Evolutionary conservation across 2,329 filamentous ascomycete species (phyloP).

Genomic region (Colletotrichum euphorbiae): DNA sequence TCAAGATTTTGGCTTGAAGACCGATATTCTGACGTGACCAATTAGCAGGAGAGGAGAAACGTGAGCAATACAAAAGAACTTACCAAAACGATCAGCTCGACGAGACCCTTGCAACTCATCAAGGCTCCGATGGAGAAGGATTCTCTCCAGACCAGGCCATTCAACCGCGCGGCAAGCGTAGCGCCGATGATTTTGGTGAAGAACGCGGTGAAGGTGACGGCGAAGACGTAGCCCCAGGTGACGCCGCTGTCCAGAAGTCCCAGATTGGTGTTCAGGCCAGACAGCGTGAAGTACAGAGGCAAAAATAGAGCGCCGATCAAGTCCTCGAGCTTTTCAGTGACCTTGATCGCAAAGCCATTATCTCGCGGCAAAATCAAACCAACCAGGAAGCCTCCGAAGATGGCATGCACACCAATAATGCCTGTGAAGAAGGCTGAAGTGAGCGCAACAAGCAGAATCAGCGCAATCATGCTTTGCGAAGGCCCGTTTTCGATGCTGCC

Average conservation of each 20-base stretch:
- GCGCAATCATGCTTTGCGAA: constrained; percentile 82
- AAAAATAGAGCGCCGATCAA: constrained; percentile 85
- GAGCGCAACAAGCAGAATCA: constrained; percentile 84
- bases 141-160: constrained; percentile 89
- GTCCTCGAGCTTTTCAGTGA: constrained; percentile 96
- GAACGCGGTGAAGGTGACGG: constrained; percentile 84
- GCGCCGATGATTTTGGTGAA: constrained; percentile 87
- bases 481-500: constrained; percentile 89
- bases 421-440: constrained; percentile 87
- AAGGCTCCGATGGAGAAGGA: constrained; percentile 87
- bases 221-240: constrained; percentile 91
- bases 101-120: constrained; percentile 97
- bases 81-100: constrained; percentile 94
- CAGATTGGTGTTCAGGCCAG: constrained; percentile 88
- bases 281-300: constrained; percentile 93
- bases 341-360: constrained; percentile 87
- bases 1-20: constrained; percentile 84
- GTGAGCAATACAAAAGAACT: constrained; percentile 45
- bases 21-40: constrained; percentile 68
- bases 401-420: constrained; percentile 92
- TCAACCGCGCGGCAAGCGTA: constrained; percentile 79
- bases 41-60: background rate
- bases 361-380: constrained; percentile 92
- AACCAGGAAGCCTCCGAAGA: constrained; percentile 92
- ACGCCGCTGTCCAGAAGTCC: constrained; percentile 84